A percentile compares a stretch with the other conserved stretches of the same genome.
These are phyloP conservation scores for Verticillium longisporum DNA, from an alignment of 2,329 filamentous ascomycete genomes.

Conservation along the genomic window DNA sequence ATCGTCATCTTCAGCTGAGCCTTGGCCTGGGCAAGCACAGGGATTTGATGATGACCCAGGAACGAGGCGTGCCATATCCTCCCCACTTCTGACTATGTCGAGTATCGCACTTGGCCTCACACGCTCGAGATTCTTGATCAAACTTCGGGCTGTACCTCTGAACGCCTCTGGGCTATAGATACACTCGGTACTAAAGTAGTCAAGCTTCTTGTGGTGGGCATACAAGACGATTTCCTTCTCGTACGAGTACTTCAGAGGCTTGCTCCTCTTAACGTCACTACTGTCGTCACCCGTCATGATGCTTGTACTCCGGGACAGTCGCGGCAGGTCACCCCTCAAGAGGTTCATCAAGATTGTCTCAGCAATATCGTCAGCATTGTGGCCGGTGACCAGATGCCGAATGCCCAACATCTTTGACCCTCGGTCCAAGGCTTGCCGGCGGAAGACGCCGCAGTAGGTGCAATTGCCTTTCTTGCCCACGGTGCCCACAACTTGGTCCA, in stretches of 20 bases:
- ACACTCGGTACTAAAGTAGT: conserved; percentile 98
- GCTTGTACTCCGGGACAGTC: conserved; percentile 79
- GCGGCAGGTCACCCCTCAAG: conserved; percentile 79
- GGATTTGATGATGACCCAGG: conserved; percentile 47
- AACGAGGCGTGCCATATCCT: conserved; percentile 91
- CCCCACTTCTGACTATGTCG: conserved; percentile 89
- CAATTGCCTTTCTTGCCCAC: conserved; percentile 98
- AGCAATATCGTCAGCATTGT: conserved; percentile 95
- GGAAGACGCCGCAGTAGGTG: conserved; percentile 96
- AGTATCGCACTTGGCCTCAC: conserved; percentile 90
- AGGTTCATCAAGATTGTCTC: conserved; percentile 98
- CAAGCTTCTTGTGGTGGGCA: conserved; percentile 90
- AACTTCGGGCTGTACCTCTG: conserved; percentile 77
- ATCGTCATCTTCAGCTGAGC: conserved; percentile 58
- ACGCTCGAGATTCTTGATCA: conserved; percentile 93
- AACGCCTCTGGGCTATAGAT: conserved; percentile 98
- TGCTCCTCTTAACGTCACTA: conserved; percentile 91
- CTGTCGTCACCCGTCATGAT: conserved; percentile 73
- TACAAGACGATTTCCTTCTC: conserved; percentile 99
- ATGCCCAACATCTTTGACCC: conserved; percentile 84
- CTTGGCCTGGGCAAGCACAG: conserved; percentile 31
- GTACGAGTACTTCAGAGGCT: conserved; percentile 96
- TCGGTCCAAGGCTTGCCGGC: conserved; percentile 86
- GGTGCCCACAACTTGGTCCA: conserved; percentile 96
- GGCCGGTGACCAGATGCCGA: conserved; percentile 89